Conservation (phyloP, 208 protist genomes). For the Leishmania arabica region DNA sequence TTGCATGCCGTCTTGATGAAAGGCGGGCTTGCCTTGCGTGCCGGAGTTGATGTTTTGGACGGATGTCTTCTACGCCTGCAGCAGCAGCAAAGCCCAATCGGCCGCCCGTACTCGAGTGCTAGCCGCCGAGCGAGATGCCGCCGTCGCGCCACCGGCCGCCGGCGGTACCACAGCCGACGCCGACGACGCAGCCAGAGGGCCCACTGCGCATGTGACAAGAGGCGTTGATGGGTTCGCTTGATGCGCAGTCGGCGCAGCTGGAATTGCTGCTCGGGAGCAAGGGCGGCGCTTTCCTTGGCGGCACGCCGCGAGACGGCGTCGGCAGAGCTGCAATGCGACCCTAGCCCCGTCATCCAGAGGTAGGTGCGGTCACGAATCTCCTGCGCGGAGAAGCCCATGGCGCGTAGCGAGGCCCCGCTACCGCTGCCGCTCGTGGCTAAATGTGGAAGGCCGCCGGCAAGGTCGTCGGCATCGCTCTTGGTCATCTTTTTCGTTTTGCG, state of each 20-base stretch:
- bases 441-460: background rate
- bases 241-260: slow-evolving; percentile 26
- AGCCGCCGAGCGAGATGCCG: slow-evolving; percentile 15
- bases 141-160: slow-evolving; percentile 26
- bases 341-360: slow-evolving; percentile 18
- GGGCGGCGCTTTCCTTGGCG: background rate
- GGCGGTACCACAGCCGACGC: slow-evolving; percentile 43
- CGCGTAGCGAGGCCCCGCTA: background rate
- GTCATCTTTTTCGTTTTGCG: background rate
- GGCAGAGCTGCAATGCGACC: background rate
- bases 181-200: slow-evolving; percentile 44
- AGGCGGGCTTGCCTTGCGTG: background rate
- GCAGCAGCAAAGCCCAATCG: slow-evolving; percentile 35
- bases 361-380: slow-evolving; percentile 33
- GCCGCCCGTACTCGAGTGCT: slow-evolving; percentile 27
- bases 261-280: slow-evolving; percentile 13
- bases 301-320: slow-evolving; percentile 1
- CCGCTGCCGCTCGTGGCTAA: background rate
- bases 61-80: background rate
- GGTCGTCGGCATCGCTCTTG: background rate
- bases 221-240: slow-evolving; percentile 39
- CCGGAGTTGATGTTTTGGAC: background rate
- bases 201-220: slow-evolving; percentile 48
- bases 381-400: slow-evolving; percentile 27
- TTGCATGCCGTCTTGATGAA: background rate